Percentiles rank a stretch among this genome's conserved stretches.
phyloP scores from a whole-genome alignment of 768 basidiomycete species.

The Cystobasidium tubakii region DNA sequence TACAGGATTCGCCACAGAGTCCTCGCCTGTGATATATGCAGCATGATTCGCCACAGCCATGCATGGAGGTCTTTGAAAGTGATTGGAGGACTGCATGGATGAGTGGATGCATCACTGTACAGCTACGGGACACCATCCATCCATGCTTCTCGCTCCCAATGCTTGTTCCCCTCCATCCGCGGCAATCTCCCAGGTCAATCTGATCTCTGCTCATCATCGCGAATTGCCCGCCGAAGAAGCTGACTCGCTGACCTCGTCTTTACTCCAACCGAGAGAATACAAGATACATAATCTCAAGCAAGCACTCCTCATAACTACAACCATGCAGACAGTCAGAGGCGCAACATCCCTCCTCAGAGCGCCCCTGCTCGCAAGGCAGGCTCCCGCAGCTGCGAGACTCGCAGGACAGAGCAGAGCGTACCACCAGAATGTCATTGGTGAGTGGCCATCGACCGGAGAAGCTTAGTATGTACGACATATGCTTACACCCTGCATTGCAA shows the following conservation, averaged over 20 bases:
- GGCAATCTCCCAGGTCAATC: not conserved
- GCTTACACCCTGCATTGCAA: not conserved
- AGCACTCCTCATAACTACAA: not conserved
- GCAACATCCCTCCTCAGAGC: constrained; percentile 20
- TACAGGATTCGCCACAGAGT: no score
- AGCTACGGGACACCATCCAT: not conserved
- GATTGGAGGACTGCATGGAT: not conserved
- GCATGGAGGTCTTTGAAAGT: not conserved
- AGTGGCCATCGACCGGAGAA: not conserved
- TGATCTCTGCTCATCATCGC: not conserved
- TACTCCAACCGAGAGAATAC: not conserved
- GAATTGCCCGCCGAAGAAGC: constrained; percentile 1
- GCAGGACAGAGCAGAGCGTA: constrained; percentile 25
- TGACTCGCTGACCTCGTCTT: not conserved
- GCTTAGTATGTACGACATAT: not conserved
- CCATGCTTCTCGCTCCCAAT: not conserved
- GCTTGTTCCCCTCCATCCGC: not conserved
- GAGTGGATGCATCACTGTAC: not conserved
- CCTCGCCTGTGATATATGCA: no score
- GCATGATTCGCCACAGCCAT: not conserved
- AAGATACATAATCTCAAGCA: not conserved
- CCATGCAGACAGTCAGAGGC: constrained; percentile 9
- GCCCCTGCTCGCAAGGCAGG: not conserved
- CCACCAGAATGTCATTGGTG: constrained; percentile 38
- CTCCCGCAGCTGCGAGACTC: not conserved